Evolutionary conservation across 2,329 filamentous ascomycete species (phyloP), one percentile per base, ranked within the genome.

Genomic region (Chalaropsis thielavioides): DNA sequence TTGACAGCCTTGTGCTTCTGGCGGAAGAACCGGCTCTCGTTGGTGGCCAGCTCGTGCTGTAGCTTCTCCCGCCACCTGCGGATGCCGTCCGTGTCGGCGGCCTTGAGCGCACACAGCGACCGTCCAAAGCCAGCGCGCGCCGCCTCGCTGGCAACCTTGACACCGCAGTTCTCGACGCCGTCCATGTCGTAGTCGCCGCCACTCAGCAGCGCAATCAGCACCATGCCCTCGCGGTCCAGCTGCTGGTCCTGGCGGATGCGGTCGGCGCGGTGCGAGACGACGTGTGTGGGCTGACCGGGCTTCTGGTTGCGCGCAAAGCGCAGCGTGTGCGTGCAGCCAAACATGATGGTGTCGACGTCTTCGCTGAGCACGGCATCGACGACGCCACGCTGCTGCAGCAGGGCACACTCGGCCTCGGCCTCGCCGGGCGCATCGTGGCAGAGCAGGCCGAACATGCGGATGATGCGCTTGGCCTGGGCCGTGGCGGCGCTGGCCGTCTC

Each of bases 291-390:
- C 40, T 64, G 66, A 15, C 66, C 66, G 22, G 41, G 44, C 15
- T 62, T 65, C 31, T 49, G 22, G 49, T 46, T 35, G 22, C 58
- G 66, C 17, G 44, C 19, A 70, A 90, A 92, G 62, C 90, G 82
- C 51, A 96, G 76, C 0, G 88, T 92, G 44, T 84, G 76, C 0
- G 83, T 85, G 68, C 90, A 94, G 1, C 94, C 94, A 76, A 97
- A 97, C 92, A 97, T 97, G 71, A 97, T 83, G 1, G 92, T 94
- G 73, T 99, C 94, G 54, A 96, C 91, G 77, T 99, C 94, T 73
- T 99, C 92, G 73, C 90, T 96, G 70, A 99, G 79, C 1, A 97
- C 94, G 0, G 90, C 92, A 74, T 99, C 94, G 0, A 96, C 92
- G 8, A 96, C 78, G 0, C 90, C 91, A 58, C 86, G 81, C 67